Evolutionary conservation across 768 basidiomycete species (phyloP).

Genomic region (Cytidiella melzeri): DNA sequence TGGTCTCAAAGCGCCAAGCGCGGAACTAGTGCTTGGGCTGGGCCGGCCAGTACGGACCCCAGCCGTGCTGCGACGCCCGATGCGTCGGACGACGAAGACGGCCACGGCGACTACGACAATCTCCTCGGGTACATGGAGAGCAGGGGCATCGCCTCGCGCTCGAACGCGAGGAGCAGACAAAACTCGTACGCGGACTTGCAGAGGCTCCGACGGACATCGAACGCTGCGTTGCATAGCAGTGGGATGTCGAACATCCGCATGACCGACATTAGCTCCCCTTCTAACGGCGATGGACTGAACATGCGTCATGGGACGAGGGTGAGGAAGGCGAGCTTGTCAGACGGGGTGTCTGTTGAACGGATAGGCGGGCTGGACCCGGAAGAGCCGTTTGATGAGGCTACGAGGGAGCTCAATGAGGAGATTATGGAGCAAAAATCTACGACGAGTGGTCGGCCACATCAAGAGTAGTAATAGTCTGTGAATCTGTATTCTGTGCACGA

Average conservation of each 20-base stretch:
- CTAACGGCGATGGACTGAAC: too few relatives aligned
- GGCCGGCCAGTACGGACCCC: constrained; percentile 44
- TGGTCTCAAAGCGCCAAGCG: constrained; percentile 75
- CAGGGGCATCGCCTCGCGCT: constrained; percentile 33
- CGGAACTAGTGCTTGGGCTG: constrained; percentile 83
- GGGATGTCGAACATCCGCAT: too few relatives aligned
- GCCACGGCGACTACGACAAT: constrained; percentile 74
- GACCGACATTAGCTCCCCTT: too few relatives aligned
- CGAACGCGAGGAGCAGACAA: constrained; percentile 25
- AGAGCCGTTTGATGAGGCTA: constrained; percentile 59
- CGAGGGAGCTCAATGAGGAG: constrained; percentile 63
- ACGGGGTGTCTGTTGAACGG: constrained; percentile 55
- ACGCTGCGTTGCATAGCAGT: too few relatives aligned
- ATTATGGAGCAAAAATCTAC: constrained; percentile 31
- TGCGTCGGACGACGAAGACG: constrained; percentile 82
- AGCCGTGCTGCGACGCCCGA: constrained; percentile 67
- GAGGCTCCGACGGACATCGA: constrained; percentile 30
- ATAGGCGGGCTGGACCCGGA: constrained; percentile 52
- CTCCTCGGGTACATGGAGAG: constrained; percentile 63
- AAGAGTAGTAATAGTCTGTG: constrained; percentile 2
- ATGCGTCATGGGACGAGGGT: constrained; percentile 32
- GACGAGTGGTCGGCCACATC: not conserved
- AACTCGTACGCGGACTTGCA: constrained; percentile 14
- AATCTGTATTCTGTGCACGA: not conserved
- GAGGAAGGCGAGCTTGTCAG: constrained; percentile 59